Evolutionary conservation across 2,329 filamentous ascomycete species (phyloP), one percentile per base, ranked within the genome.

Genomic region (Metarhizium guizhouense): DNA sequence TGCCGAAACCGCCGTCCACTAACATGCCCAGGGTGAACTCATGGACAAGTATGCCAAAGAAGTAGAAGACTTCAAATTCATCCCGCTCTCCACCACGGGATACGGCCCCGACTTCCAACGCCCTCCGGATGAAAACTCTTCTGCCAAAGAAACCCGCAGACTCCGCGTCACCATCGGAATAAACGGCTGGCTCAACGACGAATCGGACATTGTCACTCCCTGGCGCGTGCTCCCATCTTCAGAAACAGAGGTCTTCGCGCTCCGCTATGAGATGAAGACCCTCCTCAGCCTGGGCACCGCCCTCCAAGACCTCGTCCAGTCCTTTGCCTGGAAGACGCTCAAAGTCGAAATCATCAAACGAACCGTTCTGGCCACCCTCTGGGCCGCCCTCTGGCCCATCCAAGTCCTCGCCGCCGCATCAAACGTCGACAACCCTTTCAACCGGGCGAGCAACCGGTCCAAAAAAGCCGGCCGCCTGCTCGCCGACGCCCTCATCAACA

Each of bases 11-110:
- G 25, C 25, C 3, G 25, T 14, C n/a, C 6, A 20, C 42, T 54
- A 42, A 52, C 2, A 38, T 4, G n/a, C 16, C 2, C 32, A 78
- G 76, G 90, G 91, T 3, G 81, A 87, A 62, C 91, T 93, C 80
- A 88, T 95, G 78, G 89, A 95, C 63, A 81, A 85, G 56, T 96
- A 96, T 65, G 90, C 92, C 3, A 84, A 84, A 56, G 89, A 95
- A 65, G 90, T 96, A 1, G 85, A 94, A 60, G 92, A 96, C 68
- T 85, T 85, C 62, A 73, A 75, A 20, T 96, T 96, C 66, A 76
- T 96, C 1, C 90, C 90, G 0, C 80, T 95, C 16, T 77, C n/a
- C 80, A 34, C 72, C 74, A n/a, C 40, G 5, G 65, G 76, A 54
- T 72, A 67, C 67, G 74, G 74, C 6, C 54, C 63, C 8, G 64